phyloP scores from a whole-genome alignment of 2,329 filamentous ascomycete genomes.

The Botryosphaeria dothidea region DNA sequence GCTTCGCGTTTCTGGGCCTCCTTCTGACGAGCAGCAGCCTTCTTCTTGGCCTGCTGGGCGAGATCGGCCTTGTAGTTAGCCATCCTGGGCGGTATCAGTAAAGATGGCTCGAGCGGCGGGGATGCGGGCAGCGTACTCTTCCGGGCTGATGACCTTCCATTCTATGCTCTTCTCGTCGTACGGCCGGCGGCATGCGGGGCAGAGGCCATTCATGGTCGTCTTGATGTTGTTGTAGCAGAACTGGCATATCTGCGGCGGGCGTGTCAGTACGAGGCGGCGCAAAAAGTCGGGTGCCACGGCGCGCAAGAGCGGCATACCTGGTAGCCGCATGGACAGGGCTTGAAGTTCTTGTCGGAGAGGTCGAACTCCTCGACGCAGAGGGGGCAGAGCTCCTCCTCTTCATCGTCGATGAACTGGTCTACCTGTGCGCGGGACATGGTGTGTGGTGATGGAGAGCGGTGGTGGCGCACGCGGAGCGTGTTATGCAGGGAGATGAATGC shows the following conservation, averaged over 20 bases:
- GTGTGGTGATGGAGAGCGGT: conserved; percentile 20
- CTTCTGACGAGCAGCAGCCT: conserved; percentile 84
- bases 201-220: conserved; percentile 95
- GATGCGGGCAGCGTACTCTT: conserved; percentile 70
- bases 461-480: conserved; percentile 19
- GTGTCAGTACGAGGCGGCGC: conserved; percentile 13
- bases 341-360: conserved; percentile 94
- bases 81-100: conserved; percentile 52
- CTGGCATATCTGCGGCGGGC: conserved; percentile 77
- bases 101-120: conserved; percentile 5
- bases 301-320: conserved; percentile 64
- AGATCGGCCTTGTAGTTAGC: conserved; percentile 76
- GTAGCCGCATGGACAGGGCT: conserved; percentile 95
- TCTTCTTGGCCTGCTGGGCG: conserved; percentile 85
- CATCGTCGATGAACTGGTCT: conserved; percentile 57
- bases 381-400: conserved; percentile 67
- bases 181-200: conserved; percentile 91
- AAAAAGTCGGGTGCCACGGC: conserved; percentile 12
- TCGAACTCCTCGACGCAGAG: conserved; percentile 99
- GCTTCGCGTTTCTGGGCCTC: conserved; percentile 96
- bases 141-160: conserved; percentile 90
- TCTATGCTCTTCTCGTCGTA: conserved; percentile 98
- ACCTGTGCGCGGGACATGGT: conserved; percentile 51
- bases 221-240: conserved; percentile 99
- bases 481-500: conserved; percentile 5